Evolutionary conservation across 768 basidiomycete species (phyloP), one percentile per base, ranked within the genome.

Genomic region (Zangia roseola): DNA sequence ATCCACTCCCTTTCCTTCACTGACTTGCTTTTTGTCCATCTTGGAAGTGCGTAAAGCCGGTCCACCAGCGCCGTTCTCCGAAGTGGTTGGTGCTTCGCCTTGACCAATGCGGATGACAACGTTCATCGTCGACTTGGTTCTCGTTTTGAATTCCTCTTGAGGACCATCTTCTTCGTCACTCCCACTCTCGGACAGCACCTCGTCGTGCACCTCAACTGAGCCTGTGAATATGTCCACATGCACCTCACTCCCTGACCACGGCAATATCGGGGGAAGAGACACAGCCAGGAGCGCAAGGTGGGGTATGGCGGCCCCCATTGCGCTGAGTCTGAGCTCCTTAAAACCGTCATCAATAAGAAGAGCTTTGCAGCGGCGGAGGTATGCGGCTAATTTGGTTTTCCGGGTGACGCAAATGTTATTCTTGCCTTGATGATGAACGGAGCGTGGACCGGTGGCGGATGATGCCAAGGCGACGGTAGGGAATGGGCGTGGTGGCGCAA

Each of bases 301-400:
- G 3, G 92, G 91, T 49, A 94, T 93, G 2, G 93, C 91, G 5
- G 92, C 92, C 21, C 91, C 92, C 83, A 94, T 86, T 6, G 89
- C 92, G 50, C 79, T 82, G 37, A 94, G 67, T 64, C 84, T 80
- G 26, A 94, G 67, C 5, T 79, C 82, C 54, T 86, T 86, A 60
- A 88, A 90, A 83, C 87, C 90, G 54, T 91, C 83, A 37, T 83
- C 78, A 38, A 90, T 60, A 38, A 92, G 68, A 24, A 85, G 67
- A 50, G 83, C 77, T 59, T 88, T 90, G 65, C 91, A 92, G 40
- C 87, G 78, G 46, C 84, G 73, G 66, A 93, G 77, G 63, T 93
- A 93, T 44, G 79, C 75, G 30, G 81, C 84, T 6, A 93, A 63
- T 31, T 79, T 69, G 1, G 86, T 88, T 61, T 83, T 88, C 38